phyloP scores from a whole-genome alignment of 305 asterid species.

The Fraxinus dipetala region DNA sequence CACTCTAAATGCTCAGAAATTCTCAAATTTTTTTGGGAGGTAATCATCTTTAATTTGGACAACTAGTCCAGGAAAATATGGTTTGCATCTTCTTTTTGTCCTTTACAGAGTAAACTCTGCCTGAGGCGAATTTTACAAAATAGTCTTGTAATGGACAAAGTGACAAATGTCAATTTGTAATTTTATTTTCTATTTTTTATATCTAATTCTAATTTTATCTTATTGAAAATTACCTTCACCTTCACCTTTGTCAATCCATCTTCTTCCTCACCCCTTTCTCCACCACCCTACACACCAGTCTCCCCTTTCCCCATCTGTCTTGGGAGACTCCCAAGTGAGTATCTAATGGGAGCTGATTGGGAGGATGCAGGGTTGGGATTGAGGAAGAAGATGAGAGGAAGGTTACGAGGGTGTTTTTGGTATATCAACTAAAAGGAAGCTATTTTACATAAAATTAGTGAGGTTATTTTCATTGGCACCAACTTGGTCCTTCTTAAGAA shows the following conservation, averaged over 20 bases:
- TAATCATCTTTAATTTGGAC: no score
- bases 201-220: not conserved
- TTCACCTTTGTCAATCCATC: not conserved
- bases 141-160: not conserved
- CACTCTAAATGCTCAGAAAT: conserved; percentile 87
- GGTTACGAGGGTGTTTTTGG: not conserved
- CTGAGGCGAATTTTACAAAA: not conserved
- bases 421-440: not conserved
- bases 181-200: not conserved
- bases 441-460: not conserved
- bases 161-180: not conserved
- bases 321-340: not conserved
- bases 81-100: not conserved
- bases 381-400: not conserved
- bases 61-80: conserved; percentile 4
- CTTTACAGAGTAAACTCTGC: not conserved
- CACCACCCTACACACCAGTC: not conserved
- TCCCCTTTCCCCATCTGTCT: not conserved
- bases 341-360: not conserved
- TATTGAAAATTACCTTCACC: not conserved
- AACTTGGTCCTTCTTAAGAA: not conserved
- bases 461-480: not conserved
- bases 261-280: not conserved
- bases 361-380: not conserved
- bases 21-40: conserved; percentile 95